phyloP scores from a whole-genome alignment of 371 early-diverging fungal genomes.

The Rhizoclosmatium hyalinum region DNA sequence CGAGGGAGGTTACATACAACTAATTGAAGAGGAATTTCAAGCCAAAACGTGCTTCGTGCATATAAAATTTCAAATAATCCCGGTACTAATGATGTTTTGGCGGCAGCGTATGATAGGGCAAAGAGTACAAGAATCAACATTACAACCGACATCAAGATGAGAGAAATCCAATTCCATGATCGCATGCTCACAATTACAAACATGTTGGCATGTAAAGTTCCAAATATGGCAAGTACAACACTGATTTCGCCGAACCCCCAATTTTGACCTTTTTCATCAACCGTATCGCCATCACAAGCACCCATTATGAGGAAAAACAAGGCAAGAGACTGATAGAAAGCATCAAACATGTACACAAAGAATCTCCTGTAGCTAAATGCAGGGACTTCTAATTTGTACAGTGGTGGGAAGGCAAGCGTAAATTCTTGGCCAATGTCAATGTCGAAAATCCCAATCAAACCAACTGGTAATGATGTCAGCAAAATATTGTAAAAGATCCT shows the following conservation, averaged over 20 bases:
- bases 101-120: conserved; percentile 65
- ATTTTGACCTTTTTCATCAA: conserved; percentile 62
- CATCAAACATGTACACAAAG: conserved; percentile 77
- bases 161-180: conserved; percentile 73
- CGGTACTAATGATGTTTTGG: conserved; percentile 52
- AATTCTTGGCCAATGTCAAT: conserved; percentile 81
- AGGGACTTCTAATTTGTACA: conserved; percentile 71
- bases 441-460: conserved; percentile 81
- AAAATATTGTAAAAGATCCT: conserved; percentile 62
- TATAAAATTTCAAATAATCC: conserved; percentile 62
- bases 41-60: conserved; percentile 73
- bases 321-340: conserved; percentile 83
- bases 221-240: conserved; percentile 72
- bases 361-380: conserved; percentile 80
- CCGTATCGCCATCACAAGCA: conserved; percentile 54
- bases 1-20: conserved; percentile 59
- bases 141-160: conserved; percentile 23
- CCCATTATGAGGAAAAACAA: conserved; percentile 75
- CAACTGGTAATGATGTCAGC: conserved; percentile 55
- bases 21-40: conserved; percentile 60
- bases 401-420: conserved; percentile 77
- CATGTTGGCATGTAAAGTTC: conserved; percentile 77
- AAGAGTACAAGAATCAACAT: conserved; percentile 45
- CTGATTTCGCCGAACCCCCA: conserved; percentile 75
- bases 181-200: conserved; percentile 76